Evolutionary conservation across 2,329 filamentous ascomycete genomes (phyloP).

Genomic region (Dothiorella sarmentorum): DNA sequence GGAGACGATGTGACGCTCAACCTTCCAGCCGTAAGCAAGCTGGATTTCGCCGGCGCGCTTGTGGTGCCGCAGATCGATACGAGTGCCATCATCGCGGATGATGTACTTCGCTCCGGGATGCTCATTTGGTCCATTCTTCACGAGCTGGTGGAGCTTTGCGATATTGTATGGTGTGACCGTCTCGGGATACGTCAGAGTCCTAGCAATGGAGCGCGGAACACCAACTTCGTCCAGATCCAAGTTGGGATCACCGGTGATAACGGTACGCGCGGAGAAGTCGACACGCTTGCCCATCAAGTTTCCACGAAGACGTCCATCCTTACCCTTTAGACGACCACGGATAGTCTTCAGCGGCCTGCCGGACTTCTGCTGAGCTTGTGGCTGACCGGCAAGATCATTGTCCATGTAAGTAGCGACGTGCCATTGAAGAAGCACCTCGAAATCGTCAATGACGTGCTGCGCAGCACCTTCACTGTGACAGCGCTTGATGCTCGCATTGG

Average conservation of each 20-base stretch:
- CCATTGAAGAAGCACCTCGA: slow-evolving; percentile 89
- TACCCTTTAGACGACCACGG: slow-evolving; percentile 94
- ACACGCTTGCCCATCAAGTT: slow-evolving; percentile 99
- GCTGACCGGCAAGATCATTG: slow-evolving; percentile 95
- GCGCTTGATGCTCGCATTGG: slow-evolving; percentile 90
- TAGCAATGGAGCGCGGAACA: slow-evolving; percentile 88
- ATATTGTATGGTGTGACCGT: slow-evolving; percentile 98
- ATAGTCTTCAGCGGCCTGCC: slow-evolving; percentile 96
- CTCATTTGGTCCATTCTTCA: slow-evolving; percentile 89
- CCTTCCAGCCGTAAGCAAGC: slow-evolving; percentile 96
- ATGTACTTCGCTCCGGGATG: slow-evolving; percentile 97
- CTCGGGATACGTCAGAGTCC: slow-evolving; percentile 92
- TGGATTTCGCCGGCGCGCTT: slow-evolving; percentile 82
- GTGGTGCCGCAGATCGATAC: slow-evolving; percentile 92
- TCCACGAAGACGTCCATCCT: slow-evolving; percentile 94
- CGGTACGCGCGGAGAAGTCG: slow-evolving; percentile 98
- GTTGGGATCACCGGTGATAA: slow-evolving; percentile 98
- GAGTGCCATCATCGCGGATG: slow-evolving; percentile 85
- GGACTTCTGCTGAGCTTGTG: slow-evolving; percentile 93
- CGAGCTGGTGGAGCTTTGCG: slow-evolving; percentile 79
- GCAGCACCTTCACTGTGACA: slow-evolving; percentile 90
- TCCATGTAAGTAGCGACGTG: slow-evolving; percentile 99
- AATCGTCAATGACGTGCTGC: slow-evolving; percentile 85
- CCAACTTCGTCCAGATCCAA: slow-evolving; percentile 95
- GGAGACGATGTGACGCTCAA: slow-evolving; percentile 93